Evolutionary conservation across 1,284 basidiomycete genomes (phyloP).

Genomic region (Moesziomyces sp.): DNA sequence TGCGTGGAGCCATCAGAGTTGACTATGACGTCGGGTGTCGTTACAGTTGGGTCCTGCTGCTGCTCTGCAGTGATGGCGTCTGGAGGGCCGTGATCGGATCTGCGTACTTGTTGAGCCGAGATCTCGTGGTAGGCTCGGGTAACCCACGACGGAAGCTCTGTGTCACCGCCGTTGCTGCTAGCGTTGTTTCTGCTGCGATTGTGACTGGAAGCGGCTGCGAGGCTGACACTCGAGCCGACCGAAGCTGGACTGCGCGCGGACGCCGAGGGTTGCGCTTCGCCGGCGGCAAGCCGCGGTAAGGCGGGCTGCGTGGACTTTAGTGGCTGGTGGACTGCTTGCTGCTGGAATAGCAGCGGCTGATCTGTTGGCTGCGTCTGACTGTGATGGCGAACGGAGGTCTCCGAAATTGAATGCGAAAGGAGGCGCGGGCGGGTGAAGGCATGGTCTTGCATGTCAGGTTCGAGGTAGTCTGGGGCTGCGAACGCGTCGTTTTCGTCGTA

Average conservation of each 20-base stretch:
- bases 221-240: background rate
- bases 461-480: background rate
- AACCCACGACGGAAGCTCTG: constrained; percentile 11
- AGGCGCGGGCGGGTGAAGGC: background rate
- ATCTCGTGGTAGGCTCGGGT: constrained; percentile 12
- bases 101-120: constrained; percentile 2
- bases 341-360: no score
- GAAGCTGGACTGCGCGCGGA: background rate
- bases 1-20: constrained; percentile 8
- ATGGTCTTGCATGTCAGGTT: background rate
- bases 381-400: background rate
- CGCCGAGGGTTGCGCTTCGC: background rate
- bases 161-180: constrained; percentile 2
- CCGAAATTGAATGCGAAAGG: background rate
- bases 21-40: constrained; percentile 10
- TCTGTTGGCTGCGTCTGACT: no score
- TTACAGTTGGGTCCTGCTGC: background rate
- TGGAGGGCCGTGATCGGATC: background rate
- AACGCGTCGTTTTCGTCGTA: background rate
- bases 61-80: background rate
- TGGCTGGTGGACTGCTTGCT: background rate
- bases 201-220: background rate
- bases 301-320: background rate
- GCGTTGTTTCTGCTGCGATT: background rate
- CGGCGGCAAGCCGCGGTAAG: background rate